Evolutionary conservation across 805 yeast genomes (phyloP).

Genomic region (Tetrapisispora phaffii): DNA sequence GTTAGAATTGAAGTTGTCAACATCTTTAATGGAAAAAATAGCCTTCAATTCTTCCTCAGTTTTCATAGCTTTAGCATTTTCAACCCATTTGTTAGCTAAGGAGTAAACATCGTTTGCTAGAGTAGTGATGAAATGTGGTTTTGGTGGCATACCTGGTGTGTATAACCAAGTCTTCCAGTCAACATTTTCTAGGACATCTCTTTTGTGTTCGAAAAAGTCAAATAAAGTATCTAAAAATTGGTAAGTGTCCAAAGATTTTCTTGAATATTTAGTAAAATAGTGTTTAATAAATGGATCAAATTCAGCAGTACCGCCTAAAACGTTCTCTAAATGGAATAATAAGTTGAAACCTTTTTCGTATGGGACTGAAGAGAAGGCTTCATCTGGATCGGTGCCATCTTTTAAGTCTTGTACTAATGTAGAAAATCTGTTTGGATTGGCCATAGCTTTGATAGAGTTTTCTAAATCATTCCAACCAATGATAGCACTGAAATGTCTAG

Average conservation of each 20-base stretch:
- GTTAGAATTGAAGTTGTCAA: constrained; percentile 52
- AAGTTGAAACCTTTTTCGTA: constrained; percentile 85
- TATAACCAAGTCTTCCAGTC: constrained; percentile 85
- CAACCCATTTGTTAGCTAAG: constrained; percentile 59
- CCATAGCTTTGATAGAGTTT: constrained; percentile 57
- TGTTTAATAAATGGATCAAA: constrained; percentile 75
- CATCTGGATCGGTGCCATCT: constrained; percentile 74
- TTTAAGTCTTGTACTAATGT: constrained; percentile 63
- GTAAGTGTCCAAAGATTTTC: constrained; percentile 67
- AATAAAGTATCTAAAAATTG: constrained; percentile 70
- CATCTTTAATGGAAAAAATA: constrained; percentile 40
- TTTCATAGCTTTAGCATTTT: constrained; percentile 22
- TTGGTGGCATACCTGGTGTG: constrained; percentile 82
- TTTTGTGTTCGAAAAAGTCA: constrained; percentile 46
- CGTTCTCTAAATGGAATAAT: constrained; percentile 60
- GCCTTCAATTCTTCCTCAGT: constrained; percentile 15
- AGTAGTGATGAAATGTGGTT: constrained; percentile 69
- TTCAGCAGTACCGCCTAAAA: constrained; percentile 50
- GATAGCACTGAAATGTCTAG: constrained; percentile 72
- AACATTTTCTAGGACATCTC: constrained; percentile 47
- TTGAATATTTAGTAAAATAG: constrained; percentile 62
- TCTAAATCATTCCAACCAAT: constrained; percentile 83
- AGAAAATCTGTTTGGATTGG: constrained; percentile 43
- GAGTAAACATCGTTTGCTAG: constrained; percentile 63
- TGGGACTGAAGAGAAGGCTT: constrained; percentile 78